phyloP scores from a whole-genome alignment of 2,329 filamentous ascomycete species.

The Dactylellina leptospora region DNA sequence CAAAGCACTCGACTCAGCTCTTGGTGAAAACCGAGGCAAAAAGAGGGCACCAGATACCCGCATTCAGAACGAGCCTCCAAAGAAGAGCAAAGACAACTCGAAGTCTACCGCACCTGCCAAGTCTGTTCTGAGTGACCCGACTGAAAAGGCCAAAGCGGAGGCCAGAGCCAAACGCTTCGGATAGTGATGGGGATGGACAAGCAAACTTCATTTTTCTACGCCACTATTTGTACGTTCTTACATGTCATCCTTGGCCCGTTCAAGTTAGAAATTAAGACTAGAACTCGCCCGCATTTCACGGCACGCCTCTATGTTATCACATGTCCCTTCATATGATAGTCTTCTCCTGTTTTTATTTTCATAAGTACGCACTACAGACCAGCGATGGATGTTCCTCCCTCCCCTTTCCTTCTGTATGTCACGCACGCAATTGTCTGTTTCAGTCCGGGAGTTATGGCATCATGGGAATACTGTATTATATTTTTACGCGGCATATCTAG shows the following conservation, averaged over 20 bases:
- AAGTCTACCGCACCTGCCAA: constrained; percentile 15
- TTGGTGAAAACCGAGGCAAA: constrained; percentile 51
- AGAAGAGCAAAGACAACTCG: constrained; percentile 47
- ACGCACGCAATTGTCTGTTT: constrained; percentile 5
- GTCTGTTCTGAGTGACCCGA: constrained; percentile 35
- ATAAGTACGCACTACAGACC: no score
- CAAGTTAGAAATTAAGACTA: no score
- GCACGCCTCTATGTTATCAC: no score
- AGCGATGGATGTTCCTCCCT: background rate
- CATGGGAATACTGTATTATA: constrained; percentile 38
- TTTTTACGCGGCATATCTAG: constrained; percentile 30
- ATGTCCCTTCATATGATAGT: no score
- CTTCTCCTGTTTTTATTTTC: no score
- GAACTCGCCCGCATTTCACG: no score
- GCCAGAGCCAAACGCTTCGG: constrained; percentile 51
- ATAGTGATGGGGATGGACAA: background rate
- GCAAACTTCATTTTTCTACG: no score
- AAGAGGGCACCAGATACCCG: constrained; percentile 41
- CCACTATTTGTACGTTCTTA: no score
- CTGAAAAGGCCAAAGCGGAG: constrained; percentile 52
- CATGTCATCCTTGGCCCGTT: no score
- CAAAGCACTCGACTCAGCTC: constrained; percentile 45
- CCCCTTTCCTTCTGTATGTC: constrained; percentile 14
- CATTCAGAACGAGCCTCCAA: constrained; percentile 40
- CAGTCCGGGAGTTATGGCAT: constrained; percentile 32